These are phyloP conservation scores for Paramecium octaurelia DNA, from an alignment of 73 alveolate species.

Conservation along the genomic window DNA sequence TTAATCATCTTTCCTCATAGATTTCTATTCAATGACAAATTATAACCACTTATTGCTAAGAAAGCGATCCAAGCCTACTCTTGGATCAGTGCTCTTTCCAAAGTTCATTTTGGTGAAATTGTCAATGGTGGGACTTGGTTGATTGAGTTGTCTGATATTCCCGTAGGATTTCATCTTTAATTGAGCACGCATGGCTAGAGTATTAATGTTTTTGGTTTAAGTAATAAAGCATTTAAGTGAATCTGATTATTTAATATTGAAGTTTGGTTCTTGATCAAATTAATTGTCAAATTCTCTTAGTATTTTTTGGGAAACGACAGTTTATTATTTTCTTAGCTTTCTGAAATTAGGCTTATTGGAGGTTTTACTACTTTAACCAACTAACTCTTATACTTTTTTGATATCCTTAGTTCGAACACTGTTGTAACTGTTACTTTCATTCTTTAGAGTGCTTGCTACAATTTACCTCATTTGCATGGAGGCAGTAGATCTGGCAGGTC, in stretches of 20 bases:
- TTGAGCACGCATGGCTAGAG: constrained; percentile 1
- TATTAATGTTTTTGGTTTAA: not conserved
- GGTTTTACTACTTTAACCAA: not conserved
- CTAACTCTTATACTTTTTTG: not conserved
- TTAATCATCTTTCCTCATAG: constrained; percentile 33
- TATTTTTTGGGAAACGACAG: not conserved
- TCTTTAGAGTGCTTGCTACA: constrained; percentile 12
- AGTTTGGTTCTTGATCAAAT: not conserved
- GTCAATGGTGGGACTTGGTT: not conserved
- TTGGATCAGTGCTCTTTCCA: not conserved
- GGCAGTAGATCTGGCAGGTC: constrained; percentile 40
- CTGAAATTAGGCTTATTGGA: not conserved
- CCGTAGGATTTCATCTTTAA: not conserved
- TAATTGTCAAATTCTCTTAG: not conserved
- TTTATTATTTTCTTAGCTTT: not conserved
- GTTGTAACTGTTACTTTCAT: not conserved
- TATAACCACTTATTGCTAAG: constrained; percentile 26
- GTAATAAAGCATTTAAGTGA: not conserved
- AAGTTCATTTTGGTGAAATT: not conserved
- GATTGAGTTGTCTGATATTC: not conserved
- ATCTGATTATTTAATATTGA: not conserved
- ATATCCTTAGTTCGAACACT: not conserved
- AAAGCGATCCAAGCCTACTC: constrained; percentile 27
- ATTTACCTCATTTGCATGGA: constrained; percentile 35
- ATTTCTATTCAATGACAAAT: not conserved